Evolutionary conservation across 2,329 filamentous ascomycete species (phyloP), one percentile per base, ranked within the genome.

Genomic region (Fusarium praegraminearum): DNA sequence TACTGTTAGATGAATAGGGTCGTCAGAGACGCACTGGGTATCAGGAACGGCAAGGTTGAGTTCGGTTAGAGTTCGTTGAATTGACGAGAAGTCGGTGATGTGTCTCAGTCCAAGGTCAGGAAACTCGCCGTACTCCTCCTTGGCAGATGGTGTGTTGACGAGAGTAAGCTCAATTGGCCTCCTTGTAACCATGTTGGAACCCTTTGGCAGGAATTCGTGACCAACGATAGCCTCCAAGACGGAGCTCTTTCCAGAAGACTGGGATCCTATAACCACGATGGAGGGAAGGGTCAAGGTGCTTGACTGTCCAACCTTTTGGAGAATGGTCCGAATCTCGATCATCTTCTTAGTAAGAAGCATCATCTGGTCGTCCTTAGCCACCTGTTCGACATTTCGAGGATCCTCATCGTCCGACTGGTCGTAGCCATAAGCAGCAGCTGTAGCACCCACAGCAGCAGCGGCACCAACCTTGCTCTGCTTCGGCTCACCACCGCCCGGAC

Each of bases 271-370:
- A 38, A 99, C 96, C n/a, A 99, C 96, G 61, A 99, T 99, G 0
- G 97, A 98, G 0, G 96, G 96, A 24, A 99, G 83, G 2, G 92
- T 95, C 68, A 99, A 83, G 5, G 93, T 89, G 70, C 91, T 93
- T 1, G 94, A 97, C 82, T 99, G 95, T 35, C 94, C 97, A 47
- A 99, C 92, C 28, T 91, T 93, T 76, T 97, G 92, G 26, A 99
- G 85, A 59, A 99, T 93, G 72, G 91, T 94, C 72, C 97, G 87
- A 60, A 99, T 98, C 83, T 99, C 96, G 76, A 99, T 99, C 96
- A 99, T 99, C 83, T 98, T 98, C 83, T 96, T 95, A 3, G 97
- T 99, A 76, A 99, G 84, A 72, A 98, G 86, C 96, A 99, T 99
- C 95, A 99, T 99, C 80, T 99, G 96, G 78, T 99, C 96, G 75